Percentiles rank a stretch among this genome's conserved stretches.
Conservation (phyloP, 2,329 filamentous ascomycete genomes). For the Pseudogymnoascus sp. region DNA sequence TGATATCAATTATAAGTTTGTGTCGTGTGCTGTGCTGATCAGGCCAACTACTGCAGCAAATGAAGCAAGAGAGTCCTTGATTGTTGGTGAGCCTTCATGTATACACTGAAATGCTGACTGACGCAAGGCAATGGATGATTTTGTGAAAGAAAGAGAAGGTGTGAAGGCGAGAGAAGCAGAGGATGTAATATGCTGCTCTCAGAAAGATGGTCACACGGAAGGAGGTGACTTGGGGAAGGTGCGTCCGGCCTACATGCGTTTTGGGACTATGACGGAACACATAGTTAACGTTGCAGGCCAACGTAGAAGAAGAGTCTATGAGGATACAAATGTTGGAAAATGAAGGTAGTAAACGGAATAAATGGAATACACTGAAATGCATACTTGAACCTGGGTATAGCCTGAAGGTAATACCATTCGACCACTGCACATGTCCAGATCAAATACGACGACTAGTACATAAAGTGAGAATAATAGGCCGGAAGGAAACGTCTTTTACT, state of each 20-base stretch:
- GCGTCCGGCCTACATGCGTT: neutral
- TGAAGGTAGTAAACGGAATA: neutral
- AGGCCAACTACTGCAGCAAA: constrained; percentile 2
- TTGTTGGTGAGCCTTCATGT: constrained; percentile 1
- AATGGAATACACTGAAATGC: neutral
- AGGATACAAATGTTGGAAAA: neutral
- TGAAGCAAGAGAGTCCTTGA: neutral
- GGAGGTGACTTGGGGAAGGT: neutral
- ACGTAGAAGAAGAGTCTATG: neutral
- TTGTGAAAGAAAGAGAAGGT: constrained; percentile 7
- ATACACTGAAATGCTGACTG: neutral
- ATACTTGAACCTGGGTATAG: neutral
- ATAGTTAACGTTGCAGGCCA: neutral
- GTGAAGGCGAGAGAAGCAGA: neutral
- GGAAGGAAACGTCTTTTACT: neutral
- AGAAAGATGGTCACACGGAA: neutral
- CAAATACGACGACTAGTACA: neutral
- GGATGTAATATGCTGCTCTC: neutral
- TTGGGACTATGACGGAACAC: neutral
- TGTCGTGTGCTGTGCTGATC: neutral
- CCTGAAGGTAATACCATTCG: neutral
- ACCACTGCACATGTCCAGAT: neutral
- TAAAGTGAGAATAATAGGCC: neutral
- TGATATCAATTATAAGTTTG: neutral
- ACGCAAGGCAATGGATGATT: constrained; percentile 1